Evolutionary conservation across 2,329 filamentous ascomycete genomes (phyloP).

Genomic region (Penicillium rolfsii): DNA sequence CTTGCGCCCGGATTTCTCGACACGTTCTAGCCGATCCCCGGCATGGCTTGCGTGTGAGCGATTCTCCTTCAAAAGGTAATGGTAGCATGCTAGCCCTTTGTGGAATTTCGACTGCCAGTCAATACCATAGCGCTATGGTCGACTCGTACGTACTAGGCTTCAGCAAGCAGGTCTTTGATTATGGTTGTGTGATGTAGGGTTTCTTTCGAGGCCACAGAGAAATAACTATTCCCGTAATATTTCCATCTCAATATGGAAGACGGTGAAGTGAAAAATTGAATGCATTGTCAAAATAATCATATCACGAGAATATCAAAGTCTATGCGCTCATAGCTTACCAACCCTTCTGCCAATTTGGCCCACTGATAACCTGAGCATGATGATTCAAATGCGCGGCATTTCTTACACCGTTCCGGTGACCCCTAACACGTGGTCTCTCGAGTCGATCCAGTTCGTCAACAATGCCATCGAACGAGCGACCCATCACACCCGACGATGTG

Average conservation of each 20-base stretch:
- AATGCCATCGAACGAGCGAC: background rate
- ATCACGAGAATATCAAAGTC: background rate
- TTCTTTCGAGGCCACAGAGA: no score
- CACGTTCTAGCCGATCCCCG: no score
- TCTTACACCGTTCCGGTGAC: background rate
- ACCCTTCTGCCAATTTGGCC: constrained; percentile 1
- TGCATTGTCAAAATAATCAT: background rate
- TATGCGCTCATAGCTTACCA: background rate
- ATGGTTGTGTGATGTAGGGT: no score
- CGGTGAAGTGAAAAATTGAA: background rate
- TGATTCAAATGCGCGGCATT: constrained; percentile 9
- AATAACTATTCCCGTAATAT: background rate
- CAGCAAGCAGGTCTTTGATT: no score
- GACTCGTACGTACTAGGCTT: no score
- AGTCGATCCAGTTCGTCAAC: background rate
- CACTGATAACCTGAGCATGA: constrained; percentile 2
- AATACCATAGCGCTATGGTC: no score
- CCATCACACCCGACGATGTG: background rate
- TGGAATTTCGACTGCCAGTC: no score
- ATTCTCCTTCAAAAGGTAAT: no score
- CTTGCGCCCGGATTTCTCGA: no score
- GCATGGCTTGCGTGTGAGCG: no score
- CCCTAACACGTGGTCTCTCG: background rate
- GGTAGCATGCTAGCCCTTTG: no score
- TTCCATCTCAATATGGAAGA: background rate